Evolutionary conservation across 495 filamentous ascomycete genomes (phyloP).

Genomic region (Thermochaetoides thermophila): DNA sequence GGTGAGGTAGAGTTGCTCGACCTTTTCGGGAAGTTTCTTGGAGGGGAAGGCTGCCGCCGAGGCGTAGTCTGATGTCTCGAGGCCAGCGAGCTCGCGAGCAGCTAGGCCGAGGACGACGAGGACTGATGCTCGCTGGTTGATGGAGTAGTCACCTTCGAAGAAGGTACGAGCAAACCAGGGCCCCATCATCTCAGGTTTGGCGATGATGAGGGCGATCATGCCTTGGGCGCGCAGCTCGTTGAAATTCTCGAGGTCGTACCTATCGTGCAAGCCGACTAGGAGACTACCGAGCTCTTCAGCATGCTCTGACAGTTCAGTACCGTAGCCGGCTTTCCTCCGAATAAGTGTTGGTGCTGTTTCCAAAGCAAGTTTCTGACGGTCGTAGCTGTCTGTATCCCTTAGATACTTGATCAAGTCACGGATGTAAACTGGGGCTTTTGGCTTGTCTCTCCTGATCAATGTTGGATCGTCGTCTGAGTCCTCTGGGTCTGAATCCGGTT

Average conservation of each 20-base stretch:
- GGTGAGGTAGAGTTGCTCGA: conserved; percentile 35
- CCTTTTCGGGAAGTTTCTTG: conserved; percentile 47
- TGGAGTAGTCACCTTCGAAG: conserved; percentile 82
- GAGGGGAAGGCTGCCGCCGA: conserved; percentile 47
- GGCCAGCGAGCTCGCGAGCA: conserved; percentile 78
- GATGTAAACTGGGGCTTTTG: conserved; percentile 80
- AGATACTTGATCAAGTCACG: conserved; percentile 70
- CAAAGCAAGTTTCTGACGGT: conserved; percentile 68
- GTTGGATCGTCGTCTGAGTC: conserved; percentile 91
- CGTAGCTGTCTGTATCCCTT: conserved; percentile 67
- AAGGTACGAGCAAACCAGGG: conserved; percentile 72
- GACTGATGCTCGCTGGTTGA: conserved; percentile 66
- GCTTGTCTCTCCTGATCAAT: conserved; percentile 64
- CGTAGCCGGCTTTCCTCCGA: conserved; percentile 73
- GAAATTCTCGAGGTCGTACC: conserved; percentile 61
- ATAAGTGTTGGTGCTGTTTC: conserved; percentile 64
- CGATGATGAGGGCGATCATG: conserved; percentile 69
- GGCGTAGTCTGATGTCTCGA: conserved; percentile 45
- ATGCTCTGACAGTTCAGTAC: conserved; percentile 74
- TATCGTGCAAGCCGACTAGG: conserved; percentile 68
- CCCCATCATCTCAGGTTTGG: conserved; percentile 62
- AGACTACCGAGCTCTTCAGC: conserved; percentile 63
- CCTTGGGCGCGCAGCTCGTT: conserved; percentile 62
- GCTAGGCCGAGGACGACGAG: conserved; percentile 69
- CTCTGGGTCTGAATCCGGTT: conserved; percentile 82